Evolutionary conservation across 1,139 yeast genomes (phyloP).

Genomic region (Blastobotrys elegans): DNA sequence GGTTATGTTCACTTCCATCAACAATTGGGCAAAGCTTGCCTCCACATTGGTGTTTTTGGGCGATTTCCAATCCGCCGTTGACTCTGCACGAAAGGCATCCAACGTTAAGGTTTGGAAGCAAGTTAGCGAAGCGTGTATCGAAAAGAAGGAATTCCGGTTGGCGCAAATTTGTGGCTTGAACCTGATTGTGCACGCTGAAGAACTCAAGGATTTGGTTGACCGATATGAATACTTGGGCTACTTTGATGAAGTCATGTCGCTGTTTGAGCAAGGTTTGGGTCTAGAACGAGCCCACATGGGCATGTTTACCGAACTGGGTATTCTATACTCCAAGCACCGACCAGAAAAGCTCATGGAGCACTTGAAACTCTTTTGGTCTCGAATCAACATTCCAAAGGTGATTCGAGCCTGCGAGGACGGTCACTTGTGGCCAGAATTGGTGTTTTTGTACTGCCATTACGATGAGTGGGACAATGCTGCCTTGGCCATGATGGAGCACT

Average conservation of each 20-base stretch:
- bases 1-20: constrained; percentile 74
- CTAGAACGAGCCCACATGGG: constrained; percentile 99
- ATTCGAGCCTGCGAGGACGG: constrained; percentile 90
- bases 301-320: constrained; percentile 95
- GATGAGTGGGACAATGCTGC: constrained; percentile 99
- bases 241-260: constrained; percentile 83
- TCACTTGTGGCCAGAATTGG: constrained; percentile 94
- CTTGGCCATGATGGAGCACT: constrained; percentile 92
- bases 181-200: constrained; percentile 96
- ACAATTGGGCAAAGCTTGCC: constrained; percentile 93
- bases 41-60: constrained; percentile 87
- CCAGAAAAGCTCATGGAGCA: constrained; percentile 95
- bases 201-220: constrained; percentile 79
- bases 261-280: constrained; percentile 93
- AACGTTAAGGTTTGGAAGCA: constrained; percentile 95
- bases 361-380: constrained; percentile 94
- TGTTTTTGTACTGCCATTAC: constrained; percentile 93
- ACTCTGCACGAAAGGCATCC: constrained; percentile 97
- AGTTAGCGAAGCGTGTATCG: constrained; percentile 95
- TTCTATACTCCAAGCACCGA: constrained; percentile 81
- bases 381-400: constrained; percentile 96
- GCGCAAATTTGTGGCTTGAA: constrained; percentile 99
- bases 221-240: constrained; percentile 89
- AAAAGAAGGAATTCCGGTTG: constrained; percentile 87
- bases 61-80: constrained; percentile 96